Evolutionary conservation across 2,329 filamentous ascomycete genomes (phyloP).

Genomic region (Fusarium devonianum): DNA sequence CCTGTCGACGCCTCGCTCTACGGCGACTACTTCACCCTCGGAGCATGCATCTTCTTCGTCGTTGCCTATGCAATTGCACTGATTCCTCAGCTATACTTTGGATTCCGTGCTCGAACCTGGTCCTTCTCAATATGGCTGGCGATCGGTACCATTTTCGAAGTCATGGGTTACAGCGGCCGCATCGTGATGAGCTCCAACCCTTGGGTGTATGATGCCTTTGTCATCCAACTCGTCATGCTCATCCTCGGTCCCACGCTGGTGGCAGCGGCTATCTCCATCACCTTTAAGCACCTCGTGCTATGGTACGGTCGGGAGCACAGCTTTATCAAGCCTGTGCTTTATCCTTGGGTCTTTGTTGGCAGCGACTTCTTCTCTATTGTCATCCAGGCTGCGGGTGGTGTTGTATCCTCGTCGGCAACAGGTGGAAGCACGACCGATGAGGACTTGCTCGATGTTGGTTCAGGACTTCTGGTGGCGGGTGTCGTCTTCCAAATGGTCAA

Average conservation of each 20-base stretch:
- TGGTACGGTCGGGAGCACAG: slow-evolving; percentile 49
- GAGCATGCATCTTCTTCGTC: slow-evolving; percentile 45
- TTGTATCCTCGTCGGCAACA: slow-evolving; percentile 26
- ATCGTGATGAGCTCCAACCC: slow-evolving; percentile 51
- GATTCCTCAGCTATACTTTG: slow-evolving; percentile 45
- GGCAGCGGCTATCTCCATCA: slow-evolving; percentile 54
- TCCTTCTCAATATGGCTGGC: slow-evolving; percentile 46
- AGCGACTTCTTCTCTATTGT: slow-evolving; percentile 52
- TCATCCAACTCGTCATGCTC: slow-evolving; percentile 53
- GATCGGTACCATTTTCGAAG: slow-evolving; percentile 51
- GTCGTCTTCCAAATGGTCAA: slow-evolving; percentile 37
- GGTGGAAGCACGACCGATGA: slow-evolving; percentile 14
- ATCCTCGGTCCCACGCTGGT: slow-evolving; percentile 53
- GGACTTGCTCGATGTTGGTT: slow-evolving; percentile 22
- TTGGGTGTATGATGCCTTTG: slow-evolving; percentile 50
- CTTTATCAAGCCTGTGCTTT: slow-evolving; percentile 50
- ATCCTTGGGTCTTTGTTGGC: slow-evolving; percentile 57
- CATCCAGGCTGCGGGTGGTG: slow-evolving; percentile 35
- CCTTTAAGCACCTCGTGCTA: slow-evolving; percentile 53
- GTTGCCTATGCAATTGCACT: slow-evolving; percentile 45
- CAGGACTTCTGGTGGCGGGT: slow-evolving; percentile 31
- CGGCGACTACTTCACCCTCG: slow-evolving; percentile 37
- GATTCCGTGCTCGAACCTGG: slow-evolving; percentile 48
- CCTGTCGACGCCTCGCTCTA: slow-evolving; percentile 39
- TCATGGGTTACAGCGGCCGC: slow-evolving; percentile 52